Evolutionary conservation across 1,284 basidiomycete genomes (phyloP), one percentile per base, ranked within the genome.

Genomic region (Leccinum solheimii): DNA sequence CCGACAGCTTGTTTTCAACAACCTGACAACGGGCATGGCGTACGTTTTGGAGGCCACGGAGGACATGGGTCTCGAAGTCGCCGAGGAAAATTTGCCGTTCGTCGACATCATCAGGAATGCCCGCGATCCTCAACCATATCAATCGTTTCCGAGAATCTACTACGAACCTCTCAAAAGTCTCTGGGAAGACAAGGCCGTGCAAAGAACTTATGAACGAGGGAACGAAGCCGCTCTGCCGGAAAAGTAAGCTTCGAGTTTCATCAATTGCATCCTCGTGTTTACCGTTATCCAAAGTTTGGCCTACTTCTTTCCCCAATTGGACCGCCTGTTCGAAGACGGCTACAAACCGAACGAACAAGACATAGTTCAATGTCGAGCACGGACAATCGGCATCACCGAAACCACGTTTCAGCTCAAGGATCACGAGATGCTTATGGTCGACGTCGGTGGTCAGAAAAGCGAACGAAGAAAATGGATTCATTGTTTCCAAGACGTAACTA

Each of bases 331-430:
- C 73, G 77, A 83, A 49, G 81, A 85, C 1, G 71, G 75, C 1
- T 98, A 93, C 71, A 72, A 77, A 49, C 95, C 95, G 3, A 86
- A 83, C 1, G 86, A 92, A 64, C 88, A 92, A 70, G 91, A 95
- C 73, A 95, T 97, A 65, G 86, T 97, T 40, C 89, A 88, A 38
- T 90, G 90, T 64, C 83, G 94, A 62, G 91, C 91, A 57, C 89
- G 94, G 68, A 96, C 95, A 38, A 94, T 93, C 26, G 95, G 95
- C 36, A 97, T 98, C 72, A 94, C 90, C n/a, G 95, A 97, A 76
- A 97, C 94, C 1, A 85, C 86, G 23, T 97, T 98, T 77, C 80
- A 83, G 53, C 80, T 92, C 38, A 79, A 82, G 62, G 86, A 88
- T 38, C 87, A 90, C 60, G 87, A 91, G 66, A 86, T 92, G 85